A percentile compares a stretch with the other conserved stretches of the same genome.
These are phyloP conservation scores for Babesia ovis DNA, from an alignment of 169 alveolate species.

Conservation along the genomic window DNA sequence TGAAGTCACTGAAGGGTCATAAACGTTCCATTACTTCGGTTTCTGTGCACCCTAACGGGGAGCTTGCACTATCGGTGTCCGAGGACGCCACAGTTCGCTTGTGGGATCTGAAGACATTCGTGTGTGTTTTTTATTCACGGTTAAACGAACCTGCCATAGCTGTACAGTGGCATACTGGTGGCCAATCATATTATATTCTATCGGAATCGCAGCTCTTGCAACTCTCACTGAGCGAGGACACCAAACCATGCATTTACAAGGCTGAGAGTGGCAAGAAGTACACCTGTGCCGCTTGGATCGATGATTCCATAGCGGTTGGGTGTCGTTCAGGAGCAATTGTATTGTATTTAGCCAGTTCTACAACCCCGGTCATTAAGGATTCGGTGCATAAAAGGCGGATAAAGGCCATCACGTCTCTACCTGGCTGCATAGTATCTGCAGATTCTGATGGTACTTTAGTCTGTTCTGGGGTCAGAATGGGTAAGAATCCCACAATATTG, in stretches of 20 bases:
- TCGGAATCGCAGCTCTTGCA: constrained; percentile 16
- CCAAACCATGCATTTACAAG: constrained; percentile 20
- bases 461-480: constrained; percentile 12
- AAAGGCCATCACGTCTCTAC: constrained; percentile 10
- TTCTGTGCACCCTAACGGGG: constrained; percentile 59
- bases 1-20: constrained; percentile 57
- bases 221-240: constrained; percentile 18
- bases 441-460: constrained; percentile 61
- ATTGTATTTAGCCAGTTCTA: background rate
- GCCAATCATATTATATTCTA: constrained; percentile 25
- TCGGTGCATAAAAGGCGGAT: constrained; percentile 14
- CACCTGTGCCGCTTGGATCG: constrained; percentile 29
- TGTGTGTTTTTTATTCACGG: constrained; percentile 54
- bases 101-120: constrained; percentile 61
- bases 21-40: constrained; percentile 45
- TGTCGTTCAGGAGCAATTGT: constrained; percentile 32
- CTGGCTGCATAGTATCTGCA: constrained; percentile 46
- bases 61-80: constrained; percentile 43
- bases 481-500: background rate
- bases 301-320: constrained; percentile 16
- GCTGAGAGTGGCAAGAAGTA: background rate
- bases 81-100: constrained; percentile 43
- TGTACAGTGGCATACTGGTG: constrained; percentile 49
- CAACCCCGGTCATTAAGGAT: background rate
- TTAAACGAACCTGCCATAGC: constrained; percentile 26